phyloP scores from a whole-genome alignment of 2,329 filamentous ascomycete species.

The Fusarium ramigenum region DNA sequence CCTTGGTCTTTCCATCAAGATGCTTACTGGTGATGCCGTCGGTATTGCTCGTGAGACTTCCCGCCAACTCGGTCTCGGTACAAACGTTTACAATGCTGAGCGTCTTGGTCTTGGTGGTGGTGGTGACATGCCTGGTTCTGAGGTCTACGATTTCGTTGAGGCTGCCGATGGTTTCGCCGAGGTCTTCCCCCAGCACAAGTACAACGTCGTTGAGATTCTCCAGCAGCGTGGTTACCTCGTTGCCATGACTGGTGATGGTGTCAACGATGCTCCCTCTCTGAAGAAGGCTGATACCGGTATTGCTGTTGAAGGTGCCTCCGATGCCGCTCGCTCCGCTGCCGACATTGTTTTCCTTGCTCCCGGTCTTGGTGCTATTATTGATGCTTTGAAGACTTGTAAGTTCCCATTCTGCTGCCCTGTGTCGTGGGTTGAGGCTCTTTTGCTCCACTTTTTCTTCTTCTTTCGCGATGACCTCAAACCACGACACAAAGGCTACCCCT shows the following conservation, averaged over 20 bases:
- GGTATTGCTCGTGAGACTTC: conserved; percentile 93
- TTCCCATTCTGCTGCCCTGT: conserved; percentile 44
- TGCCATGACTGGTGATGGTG: conserved; percentile 96
- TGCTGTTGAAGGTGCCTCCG: conserved; percentile 90
- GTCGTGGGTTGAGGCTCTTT: not conserved
- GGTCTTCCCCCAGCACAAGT: conserved; percentile 96
- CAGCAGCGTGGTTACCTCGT: conserved; percentile 94
- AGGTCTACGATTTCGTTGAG: conserved; percentile 95
- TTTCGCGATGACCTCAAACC: not conserved
- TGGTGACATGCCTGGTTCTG: conserved; percentile 91
- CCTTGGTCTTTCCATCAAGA: conserved; percentile 91
- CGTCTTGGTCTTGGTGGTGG: conserved; percentile 89
- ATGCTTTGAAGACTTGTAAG: conserved; percentile 87
- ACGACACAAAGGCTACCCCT: not conserved
- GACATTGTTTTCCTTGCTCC: conserved; percentile 95
- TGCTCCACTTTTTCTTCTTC: not conserved
- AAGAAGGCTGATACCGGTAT: conserved; percentile 98
- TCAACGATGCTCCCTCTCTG: conserved; percentile 91
- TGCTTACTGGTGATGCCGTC: conserved; percentile 94
- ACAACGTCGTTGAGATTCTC: conserved; percentile 77
- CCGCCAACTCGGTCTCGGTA: conserved; percentile 88
- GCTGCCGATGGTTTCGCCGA: conserved; percentile 95
- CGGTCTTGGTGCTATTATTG: conserved; percentile 90
- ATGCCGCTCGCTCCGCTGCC: conserved; percentile 88
- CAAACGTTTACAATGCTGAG: conserved; percentile 94